Evolutionary conservation across 768 basidiomycete species (phyloP).

Genomic region (Russula sp.): DNA sequence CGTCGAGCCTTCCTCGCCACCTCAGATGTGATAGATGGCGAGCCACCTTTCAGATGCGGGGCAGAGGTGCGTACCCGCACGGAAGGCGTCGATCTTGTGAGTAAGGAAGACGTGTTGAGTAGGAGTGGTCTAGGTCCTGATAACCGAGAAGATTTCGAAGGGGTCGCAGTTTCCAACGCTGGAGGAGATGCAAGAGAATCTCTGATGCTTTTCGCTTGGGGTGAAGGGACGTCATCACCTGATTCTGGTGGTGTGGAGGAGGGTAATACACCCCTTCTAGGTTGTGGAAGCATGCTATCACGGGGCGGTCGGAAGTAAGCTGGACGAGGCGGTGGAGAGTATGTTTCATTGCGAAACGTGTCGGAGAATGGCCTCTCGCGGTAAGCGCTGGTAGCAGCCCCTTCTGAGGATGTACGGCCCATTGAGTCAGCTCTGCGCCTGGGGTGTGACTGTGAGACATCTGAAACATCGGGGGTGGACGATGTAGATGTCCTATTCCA

Average conservation of each 20-base stretch:
- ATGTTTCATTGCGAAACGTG: conserved; percentile 30
- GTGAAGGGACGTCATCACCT: conserved; percentile 30
- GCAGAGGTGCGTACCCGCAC: conserved; percentile 20
- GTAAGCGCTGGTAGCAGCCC: conserved; percentile 13
- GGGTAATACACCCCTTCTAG: conserved; percentile 19
- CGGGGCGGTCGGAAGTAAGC: conserved; percentile 49
- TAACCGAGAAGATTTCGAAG: conserved; percentile 36
- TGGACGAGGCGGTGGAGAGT: conserved; percentile 53
- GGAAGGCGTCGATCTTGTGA: conserved; percentile 19
- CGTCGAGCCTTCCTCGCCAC: conserved; percentile 31
- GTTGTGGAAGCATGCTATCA: conserved; percentile 43
- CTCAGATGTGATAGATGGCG: conserved; percentile 50
- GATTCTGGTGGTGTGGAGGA: conserved; percentile 7
- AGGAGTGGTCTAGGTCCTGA: conserved; percentile 59
- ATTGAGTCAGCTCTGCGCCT: background rate
- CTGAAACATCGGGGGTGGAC: conserved; percentile 16
- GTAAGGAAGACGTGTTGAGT: conserved; percentile 39
- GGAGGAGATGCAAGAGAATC: conserved; percentile 39
- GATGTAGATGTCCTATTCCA: conserved; percentile 25
- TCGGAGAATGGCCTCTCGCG: conserved; percentile 38
- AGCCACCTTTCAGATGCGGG: conserved; percentile 37
- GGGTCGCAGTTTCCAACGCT: conserved; percentile 25
- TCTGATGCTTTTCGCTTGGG: conserved; percentile 34
- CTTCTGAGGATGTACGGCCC: background rate
- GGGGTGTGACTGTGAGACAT: conserved; percentile 7